Percentiles rank a stretch among this genome's conserved stretches.
phyloP scores from a whole-genome alignment of 441 rosid genomes.

The Erysimum pusillum region DNA sequence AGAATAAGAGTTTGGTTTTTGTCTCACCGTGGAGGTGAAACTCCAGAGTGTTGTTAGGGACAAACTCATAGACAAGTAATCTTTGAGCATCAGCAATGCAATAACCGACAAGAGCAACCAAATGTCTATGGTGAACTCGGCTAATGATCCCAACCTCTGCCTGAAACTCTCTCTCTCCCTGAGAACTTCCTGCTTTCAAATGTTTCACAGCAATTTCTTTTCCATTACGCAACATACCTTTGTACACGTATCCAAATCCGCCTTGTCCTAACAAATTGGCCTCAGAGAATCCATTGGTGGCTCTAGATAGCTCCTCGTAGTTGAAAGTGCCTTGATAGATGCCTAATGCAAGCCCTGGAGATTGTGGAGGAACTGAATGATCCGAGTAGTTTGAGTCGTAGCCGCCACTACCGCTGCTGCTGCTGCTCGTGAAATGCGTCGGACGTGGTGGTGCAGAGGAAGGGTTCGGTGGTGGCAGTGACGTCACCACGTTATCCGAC shows the following conservation, averaged over 20 bases:
- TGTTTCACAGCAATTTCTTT: slow-evolving; percentile 90
- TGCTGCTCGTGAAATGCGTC: slow-evolving; percentile 57
- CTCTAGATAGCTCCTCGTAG: slow-evolving; percentile 78
- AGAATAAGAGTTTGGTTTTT: neutral
- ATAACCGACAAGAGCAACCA: slow-evolving; percentile 89
- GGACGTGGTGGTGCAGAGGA: slow-evolving; percentile 55
- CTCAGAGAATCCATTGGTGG: slow-evolving; percentile 90
- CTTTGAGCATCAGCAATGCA: slow-evolving; percentile 79
- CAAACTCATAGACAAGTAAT: slow-evolving; percentile 92
- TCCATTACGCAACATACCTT: slow-evolving; percentile 83
- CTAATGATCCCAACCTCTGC: slow-evolving; percentile 95
- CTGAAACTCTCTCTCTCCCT: slow-evolving; percentile 93
- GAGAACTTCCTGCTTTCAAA: slow-evolving; percentile 87
- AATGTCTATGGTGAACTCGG: slow-evolving; percentile 93
- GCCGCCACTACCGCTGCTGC: slow-evolving; percentile 81
- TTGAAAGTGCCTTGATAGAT: slow-evolving; percentile 72
- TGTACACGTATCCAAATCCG: slow-evolving; percentile 91
- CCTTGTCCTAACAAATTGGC: slow-evolving; percentile 95
- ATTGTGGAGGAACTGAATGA: slow-evolving; percentile 63
- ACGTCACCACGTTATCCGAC: slow-evolving; percentile 49
- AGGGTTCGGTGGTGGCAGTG: slow-evolving; percentile 44
- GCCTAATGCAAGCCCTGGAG: slow-evolving; percentile 71
- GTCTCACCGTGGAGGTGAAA: slow-evolving; percentile 85
- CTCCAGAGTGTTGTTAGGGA: slow-evolving; percentile 83
- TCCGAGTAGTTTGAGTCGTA: slow-evolving; percentile 84